Conservation (phyloP, 306 rosid species). For the Prunus salicina region DNA sequence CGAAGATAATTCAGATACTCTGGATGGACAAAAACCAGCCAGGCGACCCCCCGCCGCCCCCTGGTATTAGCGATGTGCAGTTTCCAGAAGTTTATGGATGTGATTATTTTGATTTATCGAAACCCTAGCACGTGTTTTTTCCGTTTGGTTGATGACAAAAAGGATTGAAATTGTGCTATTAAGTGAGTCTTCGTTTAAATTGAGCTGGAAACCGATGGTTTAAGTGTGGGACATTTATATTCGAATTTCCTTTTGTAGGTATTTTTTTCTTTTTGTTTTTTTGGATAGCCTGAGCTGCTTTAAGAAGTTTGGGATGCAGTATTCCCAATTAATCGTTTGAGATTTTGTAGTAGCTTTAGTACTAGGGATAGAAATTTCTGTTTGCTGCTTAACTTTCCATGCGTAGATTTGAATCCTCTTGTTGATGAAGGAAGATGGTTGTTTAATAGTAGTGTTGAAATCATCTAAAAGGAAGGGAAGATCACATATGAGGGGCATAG, state of each 20-base stretch:
- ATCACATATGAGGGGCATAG: background rate
- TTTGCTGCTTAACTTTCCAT: background rate
- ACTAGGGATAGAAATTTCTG: background rate
- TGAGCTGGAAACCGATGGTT: constrained; percentile 5
- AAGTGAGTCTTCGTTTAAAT: background rate
- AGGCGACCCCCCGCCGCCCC: no score
- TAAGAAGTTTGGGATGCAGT: background rate
- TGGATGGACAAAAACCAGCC: constrained; percentile 17
- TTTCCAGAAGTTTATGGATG: constrained; percentile 71
- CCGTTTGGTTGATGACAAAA: background rate
- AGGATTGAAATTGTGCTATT: constrained; percentile 1
- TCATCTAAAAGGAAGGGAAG: background rate
- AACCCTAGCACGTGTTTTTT: constrained; percentile 27
- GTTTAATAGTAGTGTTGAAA: background rate
- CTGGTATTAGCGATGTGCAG: constrained; percentile 6
- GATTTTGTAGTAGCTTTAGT: background rate
- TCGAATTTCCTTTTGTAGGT: background rate
- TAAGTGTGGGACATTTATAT: background rate
- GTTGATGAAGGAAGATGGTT: background rate
- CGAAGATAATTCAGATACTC: constrained; percentile 69
- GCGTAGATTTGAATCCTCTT: background rate
- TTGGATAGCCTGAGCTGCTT: background rate
- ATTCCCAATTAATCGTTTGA: background rate
- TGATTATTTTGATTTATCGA: constrained; percentile 24
- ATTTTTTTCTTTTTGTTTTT: background rate